Evolutionary conservation across 257 asterid species (phyloP), one percentile per base, ranked within the genome.

Genomic region (Forsythia suspensa): DNA sequence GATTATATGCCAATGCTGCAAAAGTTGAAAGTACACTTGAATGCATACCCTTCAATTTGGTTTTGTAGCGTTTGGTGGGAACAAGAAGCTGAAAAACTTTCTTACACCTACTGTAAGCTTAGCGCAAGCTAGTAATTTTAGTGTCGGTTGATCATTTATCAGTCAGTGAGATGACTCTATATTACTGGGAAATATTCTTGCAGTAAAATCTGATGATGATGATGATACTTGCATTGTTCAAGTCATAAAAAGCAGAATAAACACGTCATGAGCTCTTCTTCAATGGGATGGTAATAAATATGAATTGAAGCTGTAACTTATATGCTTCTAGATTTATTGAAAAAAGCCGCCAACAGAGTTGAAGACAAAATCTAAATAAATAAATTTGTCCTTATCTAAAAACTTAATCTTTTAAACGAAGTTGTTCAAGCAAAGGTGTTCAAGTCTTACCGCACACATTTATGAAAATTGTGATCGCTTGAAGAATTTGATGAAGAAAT

Each of bases 31-130:
- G 42, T n/a, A 76, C 43, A 11, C 69, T 51, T 76, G 68, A 61
- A 76, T 29, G 70, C 83, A 61, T 71, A 63, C 63, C 59, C 12
- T 59, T 40, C 77, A 70, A 79, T 72, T 75, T 77, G 77, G 34
- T 83, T 59, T 38, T 34, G 75, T 77, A 72, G 73, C 44, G 52
- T 43, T 76, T 59, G 66, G 51, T 43, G 80, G 75, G 44, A 55
- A 72, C 73, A 24, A 24, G 24, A 46, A 61, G 55, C 61, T 76
- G 51, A 76, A 37, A 57, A 76, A 73, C 72, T 21, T 76, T 29
- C 20, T 46, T 76, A 10, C 57, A 48, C 18, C 11, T 44, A 44
- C 57, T 10, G 4, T 81, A 77, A 67, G 70, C 41, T 67, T 38
- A 74, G 68, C 63, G 20, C 52, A 15, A 70, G 74, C 20, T 20